Conservation (phyloP, 176 grass and related monocot genomes). For the Raddia guianensis region DNA sequence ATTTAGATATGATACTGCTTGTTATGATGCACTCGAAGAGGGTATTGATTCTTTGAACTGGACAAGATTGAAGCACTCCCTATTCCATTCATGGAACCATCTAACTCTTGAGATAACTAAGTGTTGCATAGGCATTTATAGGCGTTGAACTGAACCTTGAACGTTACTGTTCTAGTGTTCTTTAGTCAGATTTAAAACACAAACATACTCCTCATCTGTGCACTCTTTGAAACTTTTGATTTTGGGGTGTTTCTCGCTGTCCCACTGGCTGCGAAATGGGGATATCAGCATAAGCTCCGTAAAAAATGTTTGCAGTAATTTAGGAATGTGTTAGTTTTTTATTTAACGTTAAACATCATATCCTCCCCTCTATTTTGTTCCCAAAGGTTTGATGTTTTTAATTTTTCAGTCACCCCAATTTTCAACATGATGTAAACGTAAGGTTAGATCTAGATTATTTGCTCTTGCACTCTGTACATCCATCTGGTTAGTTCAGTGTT, state of each 20-base stretch:
- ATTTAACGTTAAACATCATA: neutral
- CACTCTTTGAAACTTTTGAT: neutral
- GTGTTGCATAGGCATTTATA: neutral
- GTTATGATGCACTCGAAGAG: neutral
- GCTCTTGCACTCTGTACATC: neutral
- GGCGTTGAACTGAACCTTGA: constrained; percentile 13
- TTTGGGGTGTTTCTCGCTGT: neutral
- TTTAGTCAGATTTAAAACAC: neutral
- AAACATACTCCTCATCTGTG: neutral
- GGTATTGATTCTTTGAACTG: constrained; percentile 1
- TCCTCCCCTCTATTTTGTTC: constrained; percentile 4
- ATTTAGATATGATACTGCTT: neutral
- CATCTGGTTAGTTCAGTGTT: neutral
- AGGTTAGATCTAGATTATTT: neutral
- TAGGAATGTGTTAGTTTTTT: neutral
- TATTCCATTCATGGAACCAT: neutral
- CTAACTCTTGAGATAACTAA: neutral
- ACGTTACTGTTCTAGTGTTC: neutral
- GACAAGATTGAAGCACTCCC: neutral
- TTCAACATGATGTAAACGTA: neutral
- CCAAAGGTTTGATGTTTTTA: neutral
- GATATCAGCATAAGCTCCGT: neutral
- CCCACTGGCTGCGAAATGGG: neutral
- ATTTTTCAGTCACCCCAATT: constrained; percentile 6
- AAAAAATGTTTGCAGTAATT: neutral